Evolutionary conservation across 345 rosid species (phyloP), one percentile per base, ranked within the genome.

Genomic region (Eucalyptus regnans): DNA sequence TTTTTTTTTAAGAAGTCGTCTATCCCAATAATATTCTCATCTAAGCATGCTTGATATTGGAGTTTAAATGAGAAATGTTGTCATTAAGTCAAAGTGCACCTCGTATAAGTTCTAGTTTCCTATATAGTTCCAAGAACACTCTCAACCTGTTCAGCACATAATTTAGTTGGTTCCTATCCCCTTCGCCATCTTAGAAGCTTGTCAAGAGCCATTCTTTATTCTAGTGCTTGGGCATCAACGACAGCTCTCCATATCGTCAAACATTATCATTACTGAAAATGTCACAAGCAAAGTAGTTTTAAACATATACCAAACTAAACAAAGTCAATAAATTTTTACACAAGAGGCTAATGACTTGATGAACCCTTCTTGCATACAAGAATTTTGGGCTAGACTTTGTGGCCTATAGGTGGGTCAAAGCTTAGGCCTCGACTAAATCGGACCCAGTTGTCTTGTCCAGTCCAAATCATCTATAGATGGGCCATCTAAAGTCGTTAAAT

Each of bases 91-190:
- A 68, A 76, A 64, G 9, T 41, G 9, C 7, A 5, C 13, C 83
- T 76, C 0, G 11, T 37, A 18, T 20, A 6, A 71, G 27, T 20
- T 37, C 14, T 0, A 6, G 1, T n/a, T 64, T 64, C 16, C 10
- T n/a, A 64, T 64, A 76, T 76, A 5, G 23, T 20, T 37, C 83
- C 3, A 20, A 20, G 22, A 41, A 76, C 8, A 11, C 6, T 10
- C 0, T 37, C 29, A 18, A 4, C 0, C 0, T 76, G 2, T 76
- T 11, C 0, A 4, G 8, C 43, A 41, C 5, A 12, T 25, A 37
- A 41, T 37, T 33, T 68, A 6, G 5, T 76, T 76, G 10, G 48
- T 20, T 29, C 15, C 0, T 68, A 0, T 23, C 27, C 3, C 5
- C 0, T 5, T 37, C 1, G 8, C 2, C 46, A 37, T 18, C 9